Base-by-base conservation (phyloP, 768 basidiomycete species). In the Lepiota brunneoincarnata region DNA sequence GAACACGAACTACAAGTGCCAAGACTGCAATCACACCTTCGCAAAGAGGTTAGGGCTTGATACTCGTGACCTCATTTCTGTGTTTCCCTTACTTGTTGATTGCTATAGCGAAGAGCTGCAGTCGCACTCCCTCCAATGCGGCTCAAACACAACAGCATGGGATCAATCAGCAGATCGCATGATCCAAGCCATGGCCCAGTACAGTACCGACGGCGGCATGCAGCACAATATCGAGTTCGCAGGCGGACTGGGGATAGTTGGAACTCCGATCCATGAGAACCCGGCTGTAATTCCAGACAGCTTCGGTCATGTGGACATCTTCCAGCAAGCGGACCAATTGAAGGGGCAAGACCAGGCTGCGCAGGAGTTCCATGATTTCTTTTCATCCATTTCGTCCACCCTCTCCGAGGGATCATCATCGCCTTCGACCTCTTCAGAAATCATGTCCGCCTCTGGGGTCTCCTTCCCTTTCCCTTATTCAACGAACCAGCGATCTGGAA, bases 351-450 rank as follows among this genome's bases (percentile, higher is more conserved):
- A 53, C 23, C 52, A 54, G 7, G 17, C 47, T 23, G 21, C 43
- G 18, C 52, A 44, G 38, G 57, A 48, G 14, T 44, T 49, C 43
- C 51, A 48, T 5, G 52, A 56, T 37, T 56, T 56, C 34, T 51
- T 56, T 36, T 55, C 54, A 34, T 55, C 54, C 18, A 49, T 55
- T n/a, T 56, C 55, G 3, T 49, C 55, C 1, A 36, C 48, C 9
- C 49, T 56, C 42, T 51, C 55, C 45, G 45, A 68, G 61, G 63
- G 64, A 52, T 65, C 64, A 11, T 61, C 64, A 57, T 63, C 67
- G 28, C 58, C 64, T 18, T 62, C 65, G 14, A 63, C 67, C 52
- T 62, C 67, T 17, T 65, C 67, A 35, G 65, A 64, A 47, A 62
- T 59, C 24, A 58, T 59, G 41, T 60, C 64, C 9, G 34, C 52